These are phyloP conservation scores for Coffea eugenioides DNA, from an alignment of 257 asterid species.

Conservation along the genomic window DNA sequence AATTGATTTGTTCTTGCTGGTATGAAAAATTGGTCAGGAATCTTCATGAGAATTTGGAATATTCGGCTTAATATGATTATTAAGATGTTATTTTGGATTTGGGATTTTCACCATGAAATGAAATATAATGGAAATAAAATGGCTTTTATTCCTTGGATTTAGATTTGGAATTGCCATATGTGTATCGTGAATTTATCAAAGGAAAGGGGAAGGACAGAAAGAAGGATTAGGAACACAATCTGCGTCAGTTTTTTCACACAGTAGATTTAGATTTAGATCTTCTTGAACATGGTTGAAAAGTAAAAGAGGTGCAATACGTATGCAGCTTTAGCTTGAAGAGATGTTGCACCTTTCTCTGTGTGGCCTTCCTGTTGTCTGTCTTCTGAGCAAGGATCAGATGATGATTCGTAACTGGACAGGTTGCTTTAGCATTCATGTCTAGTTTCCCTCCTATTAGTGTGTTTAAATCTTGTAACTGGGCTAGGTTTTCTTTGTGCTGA, in stretches of 20 bases:
- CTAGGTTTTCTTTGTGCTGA: neutral
- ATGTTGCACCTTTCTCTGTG: neutral
- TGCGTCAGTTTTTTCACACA: neutral
- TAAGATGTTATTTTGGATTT: neutral
- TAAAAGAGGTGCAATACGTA: neutral
- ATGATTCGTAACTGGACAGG: no score
- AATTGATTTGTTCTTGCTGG: neutral
- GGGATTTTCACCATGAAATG: neutral
- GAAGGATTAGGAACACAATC: neutral
- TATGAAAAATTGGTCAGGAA: neutral
- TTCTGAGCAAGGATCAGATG: neutral
- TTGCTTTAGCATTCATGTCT: neutral
- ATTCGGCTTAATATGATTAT: neutral
- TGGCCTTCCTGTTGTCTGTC: accelerated
- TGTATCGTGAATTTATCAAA: neutral
- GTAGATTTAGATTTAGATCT: neutral
- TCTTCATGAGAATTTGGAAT: neutral
- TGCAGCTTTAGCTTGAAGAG: neutral
- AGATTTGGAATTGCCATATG: neutral
- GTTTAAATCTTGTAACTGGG: no score
- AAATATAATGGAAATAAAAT: neutral
- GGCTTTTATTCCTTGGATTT: neutral
- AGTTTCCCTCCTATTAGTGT: neutral
- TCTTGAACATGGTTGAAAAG: neutral
- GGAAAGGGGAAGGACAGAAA: neutral